Base-by-base conservation (phyloP, 306 rosid genomes). In the Lupinus albus region DNA sequence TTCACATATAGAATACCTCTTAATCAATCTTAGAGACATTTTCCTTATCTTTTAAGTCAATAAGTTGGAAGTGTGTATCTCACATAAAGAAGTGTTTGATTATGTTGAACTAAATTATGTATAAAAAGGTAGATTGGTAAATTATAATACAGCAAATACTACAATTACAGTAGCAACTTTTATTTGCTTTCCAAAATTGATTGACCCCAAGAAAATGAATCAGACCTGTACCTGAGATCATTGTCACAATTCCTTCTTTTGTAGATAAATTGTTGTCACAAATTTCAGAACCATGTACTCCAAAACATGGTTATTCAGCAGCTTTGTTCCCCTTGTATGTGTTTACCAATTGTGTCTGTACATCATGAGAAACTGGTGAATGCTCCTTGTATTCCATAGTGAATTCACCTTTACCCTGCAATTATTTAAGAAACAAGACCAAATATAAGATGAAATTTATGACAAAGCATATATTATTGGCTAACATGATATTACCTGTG, bases 341-440 rank as follows among this genome's bases (percentile, higher is more conserved):
- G 78, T 85, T 90, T 45, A 93, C 76, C 62, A 93, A 52, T 71
- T 93, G 97, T 39, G 41, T 69, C 79, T 93, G 99, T 69, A 93
- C 99, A 32, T 93, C 99, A 50, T 83, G 76, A 68, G 99, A 93
- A 64, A 93, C 97, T 1, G 96, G 63, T 12, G 72, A 55, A 76
- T 93, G 99, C 78, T 93, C 96, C 76, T 86, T 90, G 85, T 93
- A 93, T 65, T 93, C 99, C 99, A 93, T 93, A 6, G 99, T 93
- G 84, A 93, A 93, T 68, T 93, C 99, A 8, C 99, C 99, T 75
- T 93, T 93, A 12, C 99, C 99, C 99, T 93, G 90, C 76, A 66
- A 71, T 53, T 13, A 67, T 53, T 33, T 2, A 63, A 48, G 36
- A 9, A 70, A 3, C 14, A 32, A 39, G 7, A 46, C 46, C 11